phyloP scores from a whole-genome alignment of 2,329 filamentous ascomycete genomes.

The Acarospora socialis region DNA sequence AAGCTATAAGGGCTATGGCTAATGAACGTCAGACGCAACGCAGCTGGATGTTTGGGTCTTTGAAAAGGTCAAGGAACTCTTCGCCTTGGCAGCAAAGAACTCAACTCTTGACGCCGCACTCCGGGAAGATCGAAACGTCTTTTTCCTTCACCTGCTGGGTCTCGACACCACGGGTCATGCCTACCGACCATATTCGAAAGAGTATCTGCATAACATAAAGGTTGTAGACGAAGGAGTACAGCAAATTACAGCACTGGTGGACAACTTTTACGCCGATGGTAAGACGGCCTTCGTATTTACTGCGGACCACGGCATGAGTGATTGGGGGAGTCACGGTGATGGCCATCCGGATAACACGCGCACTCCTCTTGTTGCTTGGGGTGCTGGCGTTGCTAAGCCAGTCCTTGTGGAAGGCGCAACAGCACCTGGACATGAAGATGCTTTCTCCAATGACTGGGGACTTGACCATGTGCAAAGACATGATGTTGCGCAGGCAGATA shows the following conservation, averaged over 20 bases:
- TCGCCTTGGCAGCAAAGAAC: constrained; percentile 65
- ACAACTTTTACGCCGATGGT: constrained; percentile 70
- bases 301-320: constrained; percentile 96
- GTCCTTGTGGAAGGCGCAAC: constrained; percentile 38
- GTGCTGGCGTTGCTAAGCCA: constrained; percentile 73
- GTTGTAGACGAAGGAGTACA: constrained; percentile 82
- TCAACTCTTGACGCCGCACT: constrained; percentile 57
- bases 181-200: constrained; percentile 81
- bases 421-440: constrained; percentile 74
- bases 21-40: constrained; percentile 43
- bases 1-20: neutral
- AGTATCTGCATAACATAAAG: constrained; percentile 90
- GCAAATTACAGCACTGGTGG: constrained; percentile 66
- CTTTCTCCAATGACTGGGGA: constrained; percentile 77
- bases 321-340: constrained; percentile 98
- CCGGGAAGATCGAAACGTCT: constrained; percentile 74
- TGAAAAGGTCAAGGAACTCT: constrained; percentile 77
- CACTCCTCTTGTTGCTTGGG: constrained; percentile 86
- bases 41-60: constrained; percentile 91
- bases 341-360: constrained; percentile 94
- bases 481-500: constrained; percentile 85
- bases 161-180: constrained; percentile 80
- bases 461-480: constrained; percentile 68
- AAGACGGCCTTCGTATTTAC: constrained; percentile 95
- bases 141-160: constrained; percentile 87